Percentiles rank a stretch among this genome's conserved stretches.
Evolutionary conservation across 148 eudicot genomes (phyloP).

Genomic region (Beta vulgaris): DNA sequence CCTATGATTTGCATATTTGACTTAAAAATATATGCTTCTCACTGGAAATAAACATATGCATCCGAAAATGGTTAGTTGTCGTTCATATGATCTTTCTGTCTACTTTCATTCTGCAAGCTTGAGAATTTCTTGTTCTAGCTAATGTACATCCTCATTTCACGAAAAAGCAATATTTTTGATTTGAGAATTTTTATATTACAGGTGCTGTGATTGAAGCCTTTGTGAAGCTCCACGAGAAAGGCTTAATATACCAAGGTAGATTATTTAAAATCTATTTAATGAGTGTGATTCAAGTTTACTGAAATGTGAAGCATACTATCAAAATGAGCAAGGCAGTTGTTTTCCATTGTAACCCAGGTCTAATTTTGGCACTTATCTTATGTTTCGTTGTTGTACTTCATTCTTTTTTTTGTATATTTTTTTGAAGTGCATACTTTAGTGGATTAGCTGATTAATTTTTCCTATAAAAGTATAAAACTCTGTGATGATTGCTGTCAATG

Average conservation of each 20-base stretch:
- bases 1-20: not conserved
- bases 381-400: not conserved
- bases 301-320: not conserved
- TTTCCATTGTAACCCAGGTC: not conserved
- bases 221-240: constrained; percentile 97
- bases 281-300: not conserved
- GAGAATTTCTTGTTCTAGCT: not conserved
- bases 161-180: constrained; percentile 1
- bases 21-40: not conserved
- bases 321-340: not conserved
- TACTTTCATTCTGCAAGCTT: not conserved
- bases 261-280: not conserved
- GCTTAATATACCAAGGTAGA: constrained; percentile 90
- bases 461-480: not conserved
- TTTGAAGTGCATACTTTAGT: not conserved
- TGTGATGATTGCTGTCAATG: not conserved
- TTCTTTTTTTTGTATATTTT: not conserved
- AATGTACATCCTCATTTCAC: not conserved
- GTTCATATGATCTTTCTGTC: not conserved
- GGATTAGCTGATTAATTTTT: not conserved
- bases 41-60: not conserved
- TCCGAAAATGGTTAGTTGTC: not conserved
- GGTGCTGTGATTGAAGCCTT: constrained; percentile 96
- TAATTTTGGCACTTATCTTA: not conserved
- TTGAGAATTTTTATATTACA: constrained; percentile 33